Base-by-base conservation (phyloP, 2,329 filamentous ascomycete genomes). In the Endoconidiophora polonica region DNA sequence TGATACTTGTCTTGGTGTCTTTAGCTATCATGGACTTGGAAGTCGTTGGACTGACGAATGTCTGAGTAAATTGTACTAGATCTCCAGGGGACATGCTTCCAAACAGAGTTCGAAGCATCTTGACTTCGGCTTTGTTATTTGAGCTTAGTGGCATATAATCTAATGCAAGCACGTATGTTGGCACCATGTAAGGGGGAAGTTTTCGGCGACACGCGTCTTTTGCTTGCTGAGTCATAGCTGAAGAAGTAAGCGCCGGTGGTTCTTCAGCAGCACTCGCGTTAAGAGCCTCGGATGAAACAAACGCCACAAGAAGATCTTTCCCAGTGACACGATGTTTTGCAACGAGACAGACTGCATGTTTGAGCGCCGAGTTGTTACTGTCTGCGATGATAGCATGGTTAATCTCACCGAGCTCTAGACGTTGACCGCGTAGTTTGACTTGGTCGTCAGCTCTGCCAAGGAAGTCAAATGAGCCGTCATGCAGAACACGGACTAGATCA, bases 331-430 rank as follows among this genome's bases (percentile, higher is more conserved):
- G 70, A 58, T 86, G 81, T 52, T 81, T 83, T 3, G 69, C 63
- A 1, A 95, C 84, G 12, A 93, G 66, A 0, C 87, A 93, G 2
- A 79, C 78, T 0, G 85, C 79, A 56, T 94, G 85, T 12, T 73
- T 68, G 6, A 91, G 65, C 1, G 66, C 66, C 0, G 62, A 55
- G 0, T 76, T 70, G 0, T 74, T 74, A 20, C 73, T 69, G 0
- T 75, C 74, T 18, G 73, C 68, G 44, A 77, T 79, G 57, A 94
- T 86, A 6, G 83, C 76, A 45, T 88, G 80, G 57, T 94, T 91
- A 62, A 95, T 94, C 65, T 96, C 88, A 1, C 82, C 84, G 54
- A 94, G 82, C 59, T 96, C 90, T 1, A 96, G 72, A 12, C 88
- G 73, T 61, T 95, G 88, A 0, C 88, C 88, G 9, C 90, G 78